Evolutionary conservation across 495 filamentous ascomycete genomes (phyloP).

Genomic region (Bombardia bombarda): DNA sequence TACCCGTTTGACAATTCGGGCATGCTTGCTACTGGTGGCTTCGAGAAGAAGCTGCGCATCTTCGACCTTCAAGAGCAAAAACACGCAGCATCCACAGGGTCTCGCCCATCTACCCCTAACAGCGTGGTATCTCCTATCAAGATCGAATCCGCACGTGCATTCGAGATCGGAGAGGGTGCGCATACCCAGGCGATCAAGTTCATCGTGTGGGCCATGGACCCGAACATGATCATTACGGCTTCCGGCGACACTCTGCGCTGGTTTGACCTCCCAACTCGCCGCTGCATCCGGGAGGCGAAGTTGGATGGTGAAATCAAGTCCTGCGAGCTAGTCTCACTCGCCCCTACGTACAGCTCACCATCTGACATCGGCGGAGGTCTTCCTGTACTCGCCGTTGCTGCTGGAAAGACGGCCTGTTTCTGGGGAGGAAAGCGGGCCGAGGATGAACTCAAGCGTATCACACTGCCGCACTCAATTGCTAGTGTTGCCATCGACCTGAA

Average conservation of each 20-base stretch:
- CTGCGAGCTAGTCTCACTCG: constrained; percentile 70
- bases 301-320: constrained; percentile 81
- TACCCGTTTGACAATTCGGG: constrained; percentile 75
- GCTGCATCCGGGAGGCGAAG: constrained; percentile 59
- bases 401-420: constrained; percentile 87
- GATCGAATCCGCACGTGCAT: constrained; percentile 46
- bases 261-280: constrained; percentile 78
- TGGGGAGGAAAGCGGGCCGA: constrained; percentile 71
- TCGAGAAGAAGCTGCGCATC: constrained; percentile 93
- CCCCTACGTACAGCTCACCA: constrained; percentile 28
- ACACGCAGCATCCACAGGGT: constrained; percentile 11
- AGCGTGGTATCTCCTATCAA: constrained; percentile 22
- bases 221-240: constrained; percentile 79
- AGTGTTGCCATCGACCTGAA: constrained; percentile 80
- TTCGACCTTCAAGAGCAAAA: constrained; percentile 66
- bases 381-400: constrained; percentile 57
- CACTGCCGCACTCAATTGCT: constrained; percentile 74
- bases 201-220: constrained; percentile 84
- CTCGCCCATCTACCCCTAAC: constrained; percentile 8
- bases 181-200: constrained; percentile 87
- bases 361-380: constrained; percentile 44
- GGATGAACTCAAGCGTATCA: constrained; percentile 65
- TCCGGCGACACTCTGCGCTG: constrained; percentile 88
- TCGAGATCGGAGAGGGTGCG: constrained; percentile 77
- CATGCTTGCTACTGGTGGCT: constrained; percentile 81